Evolutionary conservation across 2,329 filamentous ascomycete genomes (phyloP).

Genomic region (Paramyrothecium roridum): DNA sequence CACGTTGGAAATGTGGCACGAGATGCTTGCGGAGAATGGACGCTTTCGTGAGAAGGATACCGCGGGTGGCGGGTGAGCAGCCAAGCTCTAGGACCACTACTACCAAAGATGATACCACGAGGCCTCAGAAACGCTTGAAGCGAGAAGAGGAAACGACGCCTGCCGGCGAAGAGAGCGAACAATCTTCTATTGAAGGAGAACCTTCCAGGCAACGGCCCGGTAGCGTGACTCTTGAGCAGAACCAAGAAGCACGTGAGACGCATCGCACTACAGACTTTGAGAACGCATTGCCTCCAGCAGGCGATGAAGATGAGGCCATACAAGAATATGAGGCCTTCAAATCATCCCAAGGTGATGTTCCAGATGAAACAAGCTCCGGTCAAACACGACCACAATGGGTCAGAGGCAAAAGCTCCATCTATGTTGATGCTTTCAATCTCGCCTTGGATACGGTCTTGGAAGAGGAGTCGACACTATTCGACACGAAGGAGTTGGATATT

Average conservation of each 20-base stretch:
- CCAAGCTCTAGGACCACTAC: constrained; percentile 7
- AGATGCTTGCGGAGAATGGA: constrained; percentile 26
- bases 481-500: constrained; percentile 71
- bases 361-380: constrained; percentile 29
- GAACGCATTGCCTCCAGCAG: constrained; percentile 62
- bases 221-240: too few species aligned
- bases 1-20: constrained; percentile 5
- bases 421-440: constrained; percentile 95
- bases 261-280: constrained; percentile 29
- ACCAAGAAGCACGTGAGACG: background rate
- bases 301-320: constrained; percentile 67
- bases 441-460: constrained; percentile 85
- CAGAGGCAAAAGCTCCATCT: constrained; percentile 81
- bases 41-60: constrained; percentile 29
- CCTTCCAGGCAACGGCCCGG: background rate
- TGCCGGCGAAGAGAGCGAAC: constrained; percentile 2
- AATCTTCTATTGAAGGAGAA: constrained; percentile 9
- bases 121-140: constrained; percentile 28
- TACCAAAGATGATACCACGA: constrained; percentile 10
- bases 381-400: constrained; percentile 54
- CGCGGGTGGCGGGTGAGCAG: constrained; percentile 13
- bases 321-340: constrained; percentile 73
- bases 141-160: constrained; percentile 9
- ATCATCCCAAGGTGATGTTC: constrained; percentile 45
- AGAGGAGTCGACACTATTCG: constrained; percentile 85